These are phyloP conservation scores for Hemisphaericaspora lyxosophila DNA, from an alignment of 1,139 yeast genomes.

Conservation along the genomic window DNA sequence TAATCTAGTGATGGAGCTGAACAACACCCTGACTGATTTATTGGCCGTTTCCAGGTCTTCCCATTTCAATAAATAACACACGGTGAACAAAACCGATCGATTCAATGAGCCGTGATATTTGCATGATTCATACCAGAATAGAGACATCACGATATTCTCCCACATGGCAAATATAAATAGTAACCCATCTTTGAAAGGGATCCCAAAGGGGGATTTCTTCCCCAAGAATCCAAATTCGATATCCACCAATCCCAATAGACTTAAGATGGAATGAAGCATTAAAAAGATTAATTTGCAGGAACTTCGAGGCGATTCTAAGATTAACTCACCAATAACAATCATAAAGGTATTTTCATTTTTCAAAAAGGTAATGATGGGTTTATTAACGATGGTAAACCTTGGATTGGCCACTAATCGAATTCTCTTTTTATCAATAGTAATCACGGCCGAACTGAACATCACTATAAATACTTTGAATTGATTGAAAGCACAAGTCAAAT, in stretches of 20 bases:
- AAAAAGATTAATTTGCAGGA: conserved; percentile 7
- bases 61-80: conserved; percentile 12
- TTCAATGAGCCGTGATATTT: conserved; percentile 2
- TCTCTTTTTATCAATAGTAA: conserved; percentile 1
- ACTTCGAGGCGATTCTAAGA: conserved; percentile 9
- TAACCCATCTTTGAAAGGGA: conserved; percentile 5
- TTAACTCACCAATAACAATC: conserved; percentile 10
- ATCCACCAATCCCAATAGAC: conserved; percentile 9
- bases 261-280: conserved; percentile 9
- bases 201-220: background rate
- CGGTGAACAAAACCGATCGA: conserved; percentile 10
- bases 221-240: conserved; percentile 1
- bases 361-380: conserved; percentile 6
- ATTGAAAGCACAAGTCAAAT: conserved; percentile 3
- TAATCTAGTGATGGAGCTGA: too few relatives aligned
- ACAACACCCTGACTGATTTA: conserved; percentile 3
- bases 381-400: conserved; percentile 2
- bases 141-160: conserved; percentile 9
- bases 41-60: conserved; percentile 9
- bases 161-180: conserved; percentile 11
- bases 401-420: conserved; percentile 5
- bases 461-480: conserved; percentile 3
- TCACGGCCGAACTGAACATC: background rate
- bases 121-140: conserved; percentile 13
- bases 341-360: conserved; percentile 12